A percentile compares a stretch with the other conserved stretches of the same genome.
Conservation (phyloP, 1,139 yeast species). For the Saccharomyces hybrid region DNA sequence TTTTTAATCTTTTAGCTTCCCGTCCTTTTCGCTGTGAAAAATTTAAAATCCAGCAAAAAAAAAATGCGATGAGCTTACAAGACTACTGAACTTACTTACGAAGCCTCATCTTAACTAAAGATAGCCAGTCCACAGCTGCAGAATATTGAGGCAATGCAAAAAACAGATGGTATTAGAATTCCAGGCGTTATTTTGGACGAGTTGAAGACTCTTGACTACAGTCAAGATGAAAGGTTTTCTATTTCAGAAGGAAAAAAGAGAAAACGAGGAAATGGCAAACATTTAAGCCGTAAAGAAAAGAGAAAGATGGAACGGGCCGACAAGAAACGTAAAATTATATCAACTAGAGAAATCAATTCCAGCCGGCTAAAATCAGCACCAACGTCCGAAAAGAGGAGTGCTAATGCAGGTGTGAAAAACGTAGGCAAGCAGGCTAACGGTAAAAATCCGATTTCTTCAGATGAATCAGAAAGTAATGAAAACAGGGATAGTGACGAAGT, state of each 20-base stretch:
- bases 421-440: neutral
- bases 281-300: slow-evolving; percentile 27
- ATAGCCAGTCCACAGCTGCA: neutral
- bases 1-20: neutral
- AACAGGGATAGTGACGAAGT: slow-evolving; percentile 5
- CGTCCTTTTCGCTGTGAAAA: neutral
- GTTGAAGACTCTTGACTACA: slow-evolving; percentile 43
- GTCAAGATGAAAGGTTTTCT: slow-evolving; percentile 23
- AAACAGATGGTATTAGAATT: slow-evolving; percentile 47
- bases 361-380: neutral
- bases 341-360: neutral
- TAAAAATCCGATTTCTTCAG: neutral
- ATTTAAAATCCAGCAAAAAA: neutral
- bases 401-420: neutral
- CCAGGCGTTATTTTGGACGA: slow-evolving; percentile 65
- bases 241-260: slow-evolving; percentile 15
- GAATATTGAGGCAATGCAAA: slow-evolving; percentile 1
- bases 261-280: slow-evolving; percentile 9
- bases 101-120: slow-evolving; percentile 8
- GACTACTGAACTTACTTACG: neutral
- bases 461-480: slow-evolving; percentile 2
- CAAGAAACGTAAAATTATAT: slow-evolving; percentile 18
- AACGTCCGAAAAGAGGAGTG: neutral
- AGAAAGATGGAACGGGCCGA: slow-evolving; percentile 28
- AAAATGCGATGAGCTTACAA: slow-evolving; percentile 14